These are phyloP conservation scores for Blastobotrys terrestris DNA, from an alignment of 805 yeast species.

Conservation along the genomic window DNA sequence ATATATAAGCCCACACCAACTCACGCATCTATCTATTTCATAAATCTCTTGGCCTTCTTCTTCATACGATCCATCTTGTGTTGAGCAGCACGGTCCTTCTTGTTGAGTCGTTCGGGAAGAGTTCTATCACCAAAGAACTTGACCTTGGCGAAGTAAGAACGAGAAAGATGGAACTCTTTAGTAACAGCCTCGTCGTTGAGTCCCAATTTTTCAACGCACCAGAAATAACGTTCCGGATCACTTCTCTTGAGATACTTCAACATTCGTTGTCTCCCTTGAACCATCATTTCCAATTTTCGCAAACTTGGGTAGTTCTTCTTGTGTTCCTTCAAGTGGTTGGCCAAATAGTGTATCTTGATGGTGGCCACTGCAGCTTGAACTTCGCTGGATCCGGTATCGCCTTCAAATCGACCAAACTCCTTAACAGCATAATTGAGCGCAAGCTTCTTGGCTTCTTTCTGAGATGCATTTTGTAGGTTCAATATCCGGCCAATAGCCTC, in stretches of 20 bases:
- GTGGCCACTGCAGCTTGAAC: constrained; percentile 93
- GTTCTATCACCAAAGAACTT: constrained; percentile 35
- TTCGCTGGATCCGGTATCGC: constrained; percentile 93
- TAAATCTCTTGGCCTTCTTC: constrained; percentile 20
- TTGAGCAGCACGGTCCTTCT: constrained; percentile 18
- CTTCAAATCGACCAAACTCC: constrained; percentile 78
- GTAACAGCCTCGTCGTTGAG: constrained; percentile 72
- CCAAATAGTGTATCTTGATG: constrained; percentile 68
- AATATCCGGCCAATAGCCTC: constrained; percentile 67
- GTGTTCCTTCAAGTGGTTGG: constrained; percentile 62
- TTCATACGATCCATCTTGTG: constrained; percentile 14
- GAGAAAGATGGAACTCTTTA: constrained; percentile 53
- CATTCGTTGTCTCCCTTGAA: constrained; percentile 81
- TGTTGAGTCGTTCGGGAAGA: constrained; percentile 25
- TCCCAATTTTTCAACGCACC: constrained; percentile 83
- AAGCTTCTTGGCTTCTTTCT: constrained; percentile 48
- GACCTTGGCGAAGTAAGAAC: constrained; percentile 29
- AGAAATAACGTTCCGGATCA: constrained; percentile 74
- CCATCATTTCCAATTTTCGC: constrained; percentile 70
- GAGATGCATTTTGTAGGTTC: constrained; percentile 63
- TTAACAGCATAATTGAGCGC: constrained; percentile 60
- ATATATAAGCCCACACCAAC: not conserved
- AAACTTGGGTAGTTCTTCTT: constrained; percentile 69
- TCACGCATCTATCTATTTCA: constrained; percentile 6
- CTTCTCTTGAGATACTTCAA: constrained; percentile 76